phyloP scores from a whole-genome alignment of 768 basidiomycete genomes.

The Pleurotus tuoliensis region DNA sequence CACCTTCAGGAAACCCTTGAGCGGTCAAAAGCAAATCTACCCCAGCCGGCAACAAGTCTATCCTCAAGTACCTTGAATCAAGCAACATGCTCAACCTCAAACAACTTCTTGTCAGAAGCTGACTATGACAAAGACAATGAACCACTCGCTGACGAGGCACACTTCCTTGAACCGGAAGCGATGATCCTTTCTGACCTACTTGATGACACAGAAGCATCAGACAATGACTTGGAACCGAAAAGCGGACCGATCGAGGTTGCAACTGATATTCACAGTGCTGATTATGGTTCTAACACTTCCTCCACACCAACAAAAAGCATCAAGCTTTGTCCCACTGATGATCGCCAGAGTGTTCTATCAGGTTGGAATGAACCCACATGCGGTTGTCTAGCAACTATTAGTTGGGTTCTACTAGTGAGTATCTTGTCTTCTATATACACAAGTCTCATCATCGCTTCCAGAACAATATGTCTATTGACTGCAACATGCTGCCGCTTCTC shows the following conservation, averaged over 20 bases:
- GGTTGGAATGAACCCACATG: too few species aligned
- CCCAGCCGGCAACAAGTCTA: background rate
- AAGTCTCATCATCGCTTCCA: too few species aligned
- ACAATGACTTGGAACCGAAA: background rate
- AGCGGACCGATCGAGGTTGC: background rate
- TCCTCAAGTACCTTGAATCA: slow-evolving; percentile 10
- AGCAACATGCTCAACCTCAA: background rate
- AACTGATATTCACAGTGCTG: too few species aligned
- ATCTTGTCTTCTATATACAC: too few species aligned
- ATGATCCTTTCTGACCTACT: background rate
- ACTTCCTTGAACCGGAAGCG: background rate
- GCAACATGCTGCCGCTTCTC: too few species aligned
- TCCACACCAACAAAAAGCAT: too few species aligned
- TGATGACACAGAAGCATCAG: slow-evolving; percentile 17
- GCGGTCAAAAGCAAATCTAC: slow-evolving; percentile 14
- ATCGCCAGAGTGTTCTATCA: too few species aligned
- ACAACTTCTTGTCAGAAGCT: background rate
- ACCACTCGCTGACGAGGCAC: background rate
- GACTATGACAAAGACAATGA: background rate
- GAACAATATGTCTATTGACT: too few species aligned
- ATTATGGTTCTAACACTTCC: too few species aligned
- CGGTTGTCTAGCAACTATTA: background rate
- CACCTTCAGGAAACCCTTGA: background rate
- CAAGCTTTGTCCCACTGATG: too few species aligned
- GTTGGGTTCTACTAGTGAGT: background rate